These are phyloP conservation scores for Ceratobasidium sp. DNA, from an alignment of 1,284 basidiomycete genomes.

Conservation along the genomic window DNA sequence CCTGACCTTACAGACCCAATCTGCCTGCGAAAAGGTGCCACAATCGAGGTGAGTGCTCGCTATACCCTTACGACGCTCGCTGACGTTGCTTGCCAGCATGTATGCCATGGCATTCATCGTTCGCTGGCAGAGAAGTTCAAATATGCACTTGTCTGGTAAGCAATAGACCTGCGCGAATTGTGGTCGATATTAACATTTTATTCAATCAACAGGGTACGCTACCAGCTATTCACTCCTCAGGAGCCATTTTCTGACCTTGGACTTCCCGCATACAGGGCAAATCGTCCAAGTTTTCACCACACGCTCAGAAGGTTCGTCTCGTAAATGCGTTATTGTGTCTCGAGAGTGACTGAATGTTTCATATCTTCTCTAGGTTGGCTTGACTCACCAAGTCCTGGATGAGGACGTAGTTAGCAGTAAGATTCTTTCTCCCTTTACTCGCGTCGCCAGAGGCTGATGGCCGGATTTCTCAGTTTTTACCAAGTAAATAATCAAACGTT, in stretches of 20 bases:
- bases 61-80: neutral
- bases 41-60: constrained; percentile 76
- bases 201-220: neutral
- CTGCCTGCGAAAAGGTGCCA: constrained; percentile 90
- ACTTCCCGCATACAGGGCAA: constrained; percentile 68
- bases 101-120: constrained; percentile 92
- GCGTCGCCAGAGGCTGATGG: neutral
- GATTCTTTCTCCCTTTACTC: constrained; percentile 52
- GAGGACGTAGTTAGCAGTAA: constrained; percentile 94
- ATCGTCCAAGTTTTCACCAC: constrained; percentile 89
- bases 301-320: constrained; percentile 85
- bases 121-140: constrained; percentile 90
- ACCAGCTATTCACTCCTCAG: neutral
- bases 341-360: neutral
- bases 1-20: constrained; percentile 95
- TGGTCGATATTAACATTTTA: neutral
- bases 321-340: constrained; percentile 38
- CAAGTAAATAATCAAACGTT: constrained; percentile 21
- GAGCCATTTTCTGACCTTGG: neutral
- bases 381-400: constrained; percentile 87
- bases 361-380: constrained; percentile 62
- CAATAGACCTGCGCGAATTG: constrained; percentile 40
- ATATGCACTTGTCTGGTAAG: constrained; percentile 89
- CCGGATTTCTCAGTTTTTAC: constrained; percentile 39
- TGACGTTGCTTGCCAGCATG: constrained; percentile 61